Percentiles rank a stretch among this genome's conserved stretches.
phyloP scores from a whole-genome alignment of 306 rosid species.

The Trifolium fragiferum region DNA sequence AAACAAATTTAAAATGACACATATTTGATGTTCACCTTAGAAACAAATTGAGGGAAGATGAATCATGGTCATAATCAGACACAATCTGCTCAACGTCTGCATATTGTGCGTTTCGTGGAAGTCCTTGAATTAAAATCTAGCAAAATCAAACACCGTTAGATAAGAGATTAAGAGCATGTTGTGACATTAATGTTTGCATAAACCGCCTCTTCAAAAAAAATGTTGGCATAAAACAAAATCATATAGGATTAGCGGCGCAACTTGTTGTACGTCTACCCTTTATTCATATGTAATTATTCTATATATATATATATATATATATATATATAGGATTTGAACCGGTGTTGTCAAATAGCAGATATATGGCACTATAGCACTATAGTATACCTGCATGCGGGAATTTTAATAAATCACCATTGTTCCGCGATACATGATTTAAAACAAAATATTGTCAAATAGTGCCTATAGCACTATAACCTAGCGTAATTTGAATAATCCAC shows the following conservation, averaged over 20 bases:
- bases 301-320: too few relatives aligned
- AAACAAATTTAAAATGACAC: slow-evolving; percentile 2
- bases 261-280: too few relatives aligned
- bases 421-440: not conserved
- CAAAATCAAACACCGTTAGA: slow-evolving; percentile 36
- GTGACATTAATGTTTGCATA: slow-evolving; percentile 4
- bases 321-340: too few relatives aligned
- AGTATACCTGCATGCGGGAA: not conserved
- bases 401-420: not conserved
- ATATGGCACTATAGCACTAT: not conserved
- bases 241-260: slow-evolving; percentile 32
- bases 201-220: too few relatives aligned
- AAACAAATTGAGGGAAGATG: slow-evolving; percentile 53
- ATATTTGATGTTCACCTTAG: slow-evolving; percentile 50
- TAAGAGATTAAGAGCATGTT: slow-evolving; percentile 4
- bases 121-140: slow-evolving; percentile 76
- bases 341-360: not conserved
- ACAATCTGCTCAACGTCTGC: slow-evolving; percentile 68
- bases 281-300: too few relatives aligned
- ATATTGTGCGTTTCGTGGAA: slow-evolving; percentile 42
- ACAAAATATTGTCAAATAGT: not conserved
- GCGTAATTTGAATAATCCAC: not conserved
- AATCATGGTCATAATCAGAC: slow-evolving; percentile 60
- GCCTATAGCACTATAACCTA: not conserved
- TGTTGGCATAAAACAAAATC: too few relatives aligned